A percentile compares a stretch with the other conserved stretches of the same genome.
Evolutionary conservation across 2,329 filamentous ascomycete species (phyloP).

Genomic region (Colletotrichum caudatum): DNA sequence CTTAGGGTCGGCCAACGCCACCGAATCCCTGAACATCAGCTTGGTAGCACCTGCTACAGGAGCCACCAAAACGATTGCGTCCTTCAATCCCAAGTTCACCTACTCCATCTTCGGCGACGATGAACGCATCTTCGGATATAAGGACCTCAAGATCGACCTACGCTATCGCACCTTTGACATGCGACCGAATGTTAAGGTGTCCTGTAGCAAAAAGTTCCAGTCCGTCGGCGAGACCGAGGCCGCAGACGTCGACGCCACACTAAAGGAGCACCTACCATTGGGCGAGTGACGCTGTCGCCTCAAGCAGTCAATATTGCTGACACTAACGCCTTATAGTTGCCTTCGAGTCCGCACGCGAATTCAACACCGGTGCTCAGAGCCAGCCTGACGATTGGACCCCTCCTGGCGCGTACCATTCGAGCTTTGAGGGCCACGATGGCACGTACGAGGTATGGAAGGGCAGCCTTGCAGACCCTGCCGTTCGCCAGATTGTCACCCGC

Average conservation of each 20-base stretch:
- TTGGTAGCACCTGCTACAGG: constrained; percentile 64
- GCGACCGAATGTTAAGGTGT: constrained; percentile 78
- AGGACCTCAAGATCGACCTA: constrained; percentile 80
- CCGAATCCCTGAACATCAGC: constrained; percentile 72
- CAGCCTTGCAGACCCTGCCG: constrained; percentile 75
- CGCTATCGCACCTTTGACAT: constrained; percentile 78
- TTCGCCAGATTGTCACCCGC: constrained; percentile 80
- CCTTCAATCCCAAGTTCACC: constrained; percentile 88
- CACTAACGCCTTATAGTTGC: constrained; percentile 63
- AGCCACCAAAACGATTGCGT: constrained; percentile 68
- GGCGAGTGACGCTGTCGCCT: constrained; percentile 58
- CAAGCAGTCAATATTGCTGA: constrained; percentile 4
- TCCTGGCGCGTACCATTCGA: constrained; percentile 78
- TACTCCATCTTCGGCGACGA: constrained; percentile 95
- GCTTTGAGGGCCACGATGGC: constrained; percentile 70
- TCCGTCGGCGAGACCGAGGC: constrained; percentile 76
- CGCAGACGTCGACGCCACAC: constrained; percentile 73
- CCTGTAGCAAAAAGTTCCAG: constrained; percentile 78
- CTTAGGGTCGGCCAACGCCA: constrained; percentile 70
- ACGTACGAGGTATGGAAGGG: constrained; percentile 89
- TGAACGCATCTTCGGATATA: constrained; percentile 91
- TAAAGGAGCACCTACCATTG: constrained; percentile 76
- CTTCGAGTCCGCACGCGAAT: constrained; percentile 72
- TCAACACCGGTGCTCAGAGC: constrained; percentile 61
- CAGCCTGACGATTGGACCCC: constrained; percentile 69